These are phyloP conservation scores for Ophiocordyceps robertsii DNA, from an alignment of 2,329 filamentous ascomycete species.

Conservation along the genomic window DNA sequence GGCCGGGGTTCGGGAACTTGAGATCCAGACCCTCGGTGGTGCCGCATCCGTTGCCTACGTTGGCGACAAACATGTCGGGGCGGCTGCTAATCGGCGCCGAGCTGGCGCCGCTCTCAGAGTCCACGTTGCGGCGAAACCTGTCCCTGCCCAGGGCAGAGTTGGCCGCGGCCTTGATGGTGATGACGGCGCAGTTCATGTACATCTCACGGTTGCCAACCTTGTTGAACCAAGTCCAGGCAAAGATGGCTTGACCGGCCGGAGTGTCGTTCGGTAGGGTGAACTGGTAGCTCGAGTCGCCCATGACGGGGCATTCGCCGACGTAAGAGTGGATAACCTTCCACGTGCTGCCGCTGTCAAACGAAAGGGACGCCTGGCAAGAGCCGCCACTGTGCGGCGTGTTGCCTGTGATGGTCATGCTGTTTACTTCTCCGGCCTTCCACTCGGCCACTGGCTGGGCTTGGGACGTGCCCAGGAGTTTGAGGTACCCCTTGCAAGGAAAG, in stretches of 20 bases:
- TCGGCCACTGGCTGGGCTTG: constrained; percentile 41
- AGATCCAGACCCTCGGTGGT: constrained; percentile 45
- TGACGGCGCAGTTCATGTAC: constrained; percentile 75
- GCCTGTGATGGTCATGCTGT: constrained; percentile 52
- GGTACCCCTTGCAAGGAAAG: constrained; percentile 64
- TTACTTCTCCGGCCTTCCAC: constrained; percentile 47
- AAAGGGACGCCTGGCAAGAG: constrained; percentile 63
- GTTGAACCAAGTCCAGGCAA: constrained; percentile 73
- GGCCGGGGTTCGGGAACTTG: constrained; percentile 52
- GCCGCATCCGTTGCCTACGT: constrained; percentile 46
- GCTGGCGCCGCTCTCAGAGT: background rate
- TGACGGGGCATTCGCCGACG: constrained; percentile 38
- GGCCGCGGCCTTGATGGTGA: constrained; percentile 36
- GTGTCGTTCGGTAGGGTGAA: constrained; percentile 55
- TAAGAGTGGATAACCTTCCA: constrained; percentile 55
- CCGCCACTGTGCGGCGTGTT: constrained; percentile 54
- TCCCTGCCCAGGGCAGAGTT: constrained; percentile 12
- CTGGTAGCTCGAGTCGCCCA: constrained; percentile 35
- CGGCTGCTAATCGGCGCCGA: constrained; percentile 33
- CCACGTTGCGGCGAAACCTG: constrained; percentile 15
- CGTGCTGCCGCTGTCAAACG: constrained; percentile 55
- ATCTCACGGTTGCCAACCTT: constrained; percentile 65
- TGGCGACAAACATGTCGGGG: constrained; percentile 59
- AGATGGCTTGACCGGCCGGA: constrained; percentile 46
- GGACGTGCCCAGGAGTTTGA: constrained; percentile 31